Conservation (phyloP, 1,139 yeast genomes). For the Fermentozyma sake region DNA sequence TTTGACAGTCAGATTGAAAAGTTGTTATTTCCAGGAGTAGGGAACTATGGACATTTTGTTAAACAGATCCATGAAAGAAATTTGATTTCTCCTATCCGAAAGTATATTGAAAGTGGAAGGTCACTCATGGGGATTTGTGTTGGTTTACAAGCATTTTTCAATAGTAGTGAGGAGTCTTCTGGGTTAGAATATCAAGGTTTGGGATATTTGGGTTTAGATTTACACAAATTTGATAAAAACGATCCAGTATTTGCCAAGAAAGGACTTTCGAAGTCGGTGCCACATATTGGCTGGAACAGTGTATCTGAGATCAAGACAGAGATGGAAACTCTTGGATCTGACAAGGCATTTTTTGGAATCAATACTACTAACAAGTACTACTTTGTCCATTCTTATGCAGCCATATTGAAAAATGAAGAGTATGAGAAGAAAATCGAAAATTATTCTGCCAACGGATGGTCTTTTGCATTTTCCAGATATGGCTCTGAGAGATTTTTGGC, state of each 20-base stretch:
- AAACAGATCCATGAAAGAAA: conserved; percentile 58
- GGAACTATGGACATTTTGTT: conserved; percentile 92
- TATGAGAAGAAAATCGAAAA: conserved; percentile 24
- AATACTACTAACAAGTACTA: conserved; percentile 70
- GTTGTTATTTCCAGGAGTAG: conserved; percentile 88
- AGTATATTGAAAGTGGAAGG: conserved; percentile 67
- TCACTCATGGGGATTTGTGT: conserved; percentile 96
- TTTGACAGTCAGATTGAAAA: conserved; percentile 45
- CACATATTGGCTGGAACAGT: conserved; percentile 93
- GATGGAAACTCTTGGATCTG: conserved; percentile 8
- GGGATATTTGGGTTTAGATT: conserved; percentile 43
- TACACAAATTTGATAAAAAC: conserved; percentile 55
- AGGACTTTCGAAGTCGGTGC: conserved; percentile 63
- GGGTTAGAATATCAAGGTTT: conserved; percentile 49
- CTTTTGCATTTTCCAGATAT: conserved; percentile 65
- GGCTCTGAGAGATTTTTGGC: conserved; percentile 82
- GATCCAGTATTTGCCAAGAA: conserved; percentile 26
- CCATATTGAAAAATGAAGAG: conserved; percentile 39
- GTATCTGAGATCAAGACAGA: conserved; percentile 19
- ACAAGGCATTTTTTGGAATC: conserved; percentile 52
- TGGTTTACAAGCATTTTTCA: conserved; percentile 81
- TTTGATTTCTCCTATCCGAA: conserved; percentile 58
- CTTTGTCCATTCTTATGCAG: conserved; percentile 93
- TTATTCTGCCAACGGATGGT: conserved; percentile 61
- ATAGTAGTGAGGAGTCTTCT: conserved; percentile 71